Conservation (phyloP, 2,329 filamentous ascomycete genomes). For the Fusarium palustre region DNA sequence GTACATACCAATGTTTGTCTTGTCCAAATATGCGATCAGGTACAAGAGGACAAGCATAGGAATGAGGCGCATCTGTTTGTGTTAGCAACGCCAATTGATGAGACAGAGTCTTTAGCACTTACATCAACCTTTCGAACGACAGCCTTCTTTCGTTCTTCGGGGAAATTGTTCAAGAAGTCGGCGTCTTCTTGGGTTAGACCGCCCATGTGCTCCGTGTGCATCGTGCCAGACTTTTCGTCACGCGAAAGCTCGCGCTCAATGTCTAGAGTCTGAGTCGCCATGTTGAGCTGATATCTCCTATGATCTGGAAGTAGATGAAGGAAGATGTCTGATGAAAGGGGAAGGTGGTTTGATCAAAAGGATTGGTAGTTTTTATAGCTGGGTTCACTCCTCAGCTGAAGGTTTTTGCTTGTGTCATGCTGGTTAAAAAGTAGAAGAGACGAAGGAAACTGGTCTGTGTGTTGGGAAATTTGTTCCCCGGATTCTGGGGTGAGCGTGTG, state of each 20-base stretch:
- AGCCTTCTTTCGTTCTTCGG: slow-evolving; percentile 2
- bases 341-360: background rate
- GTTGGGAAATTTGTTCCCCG: slow-evolving; percentile 8
- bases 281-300: slow-evolving; percentile 15
- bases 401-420: background rate
- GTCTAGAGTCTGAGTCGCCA: slow-evolving; percentile 34
- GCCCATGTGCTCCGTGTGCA: slow-evolving; percentile 40
- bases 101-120: background rate
- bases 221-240: slow-evolving; percentile 41
- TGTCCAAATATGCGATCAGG: slow-evolving; percentile 20
- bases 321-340: background rate
- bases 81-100: background rate
- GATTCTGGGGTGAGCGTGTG: slow-evolving; percentile 23
- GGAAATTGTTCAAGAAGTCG: slow-evolving; percentile 11
- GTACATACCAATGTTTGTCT: slow-evolving; percentile 10
- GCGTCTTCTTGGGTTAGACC: background rate
- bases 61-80: slow-evolving; percentile 6
- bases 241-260: slow-evolving; percentile 40
- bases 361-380: slow-evolving; percentile 1
- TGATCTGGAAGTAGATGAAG: background rate
- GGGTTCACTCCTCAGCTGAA: background rate
- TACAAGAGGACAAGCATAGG: slow-evolving; percentile 25
- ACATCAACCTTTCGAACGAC: slow-evolving; percentile 22
- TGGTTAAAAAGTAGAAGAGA: background rate
- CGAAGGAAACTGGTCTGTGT: background rate